Conservation (phyloP, 2,329 filamentous ascomycete species). For the Cercospora janseana region DNA sequence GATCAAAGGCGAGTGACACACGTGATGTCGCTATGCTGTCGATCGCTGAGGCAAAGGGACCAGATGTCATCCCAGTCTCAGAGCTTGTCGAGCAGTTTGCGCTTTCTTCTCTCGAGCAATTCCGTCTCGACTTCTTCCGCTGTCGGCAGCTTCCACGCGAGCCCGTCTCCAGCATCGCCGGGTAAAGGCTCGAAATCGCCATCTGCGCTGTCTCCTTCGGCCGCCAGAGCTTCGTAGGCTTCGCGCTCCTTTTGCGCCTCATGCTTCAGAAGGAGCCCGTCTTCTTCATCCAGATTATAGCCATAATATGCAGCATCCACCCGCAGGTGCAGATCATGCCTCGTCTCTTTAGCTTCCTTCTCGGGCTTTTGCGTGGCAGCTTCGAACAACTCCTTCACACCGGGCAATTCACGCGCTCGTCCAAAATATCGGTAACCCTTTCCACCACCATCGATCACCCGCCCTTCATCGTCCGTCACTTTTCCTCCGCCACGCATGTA, state of each 20-base stretch:
- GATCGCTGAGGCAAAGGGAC: too few species aligned
- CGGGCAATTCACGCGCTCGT: conserved; percentile 81
- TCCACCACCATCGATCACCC: conserved; percentile 63
- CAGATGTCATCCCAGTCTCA: conserved; percentile 8
- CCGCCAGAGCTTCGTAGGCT: conserved; percentile 67
- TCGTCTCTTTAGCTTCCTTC: conserved; percentile 60
- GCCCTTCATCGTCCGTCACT: conserved; percentile 55
- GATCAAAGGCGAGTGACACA: too few species aligned
- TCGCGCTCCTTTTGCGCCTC: conserved; percentile 82
- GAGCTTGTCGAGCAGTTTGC: conserved; percentile 71
- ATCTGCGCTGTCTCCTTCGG: conserved; percentile 40
- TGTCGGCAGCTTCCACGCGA: conserved; percentile 78
- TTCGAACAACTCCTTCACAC: conserved; percentile 95
- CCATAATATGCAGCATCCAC: conserved; percentile 96
- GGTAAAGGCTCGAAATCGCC: conserved; percentile 76
- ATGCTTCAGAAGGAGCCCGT: conserved; percentile 74
- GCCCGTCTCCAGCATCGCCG: conserved; percentile 80
- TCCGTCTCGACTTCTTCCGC: conserved; percentile 93
- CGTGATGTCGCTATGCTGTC: too few species aligned
- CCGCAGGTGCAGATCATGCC: conserved; percentile 67
- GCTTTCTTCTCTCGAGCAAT: conserved; percentile 78
- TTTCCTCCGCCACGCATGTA: conserved; percentile 73
- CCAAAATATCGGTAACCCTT: conserved; percentile 96
- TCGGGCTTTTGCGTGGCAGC: conserved; percentile 61
- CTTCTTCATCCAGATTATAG: conserved; percentile 89